A percentile compares a stretch with the other conserved stretches of the same genome.
Conservation (phyloP, 2,329 filamentous ascomycete genomes). For the Lachnellula arida region DNA sequence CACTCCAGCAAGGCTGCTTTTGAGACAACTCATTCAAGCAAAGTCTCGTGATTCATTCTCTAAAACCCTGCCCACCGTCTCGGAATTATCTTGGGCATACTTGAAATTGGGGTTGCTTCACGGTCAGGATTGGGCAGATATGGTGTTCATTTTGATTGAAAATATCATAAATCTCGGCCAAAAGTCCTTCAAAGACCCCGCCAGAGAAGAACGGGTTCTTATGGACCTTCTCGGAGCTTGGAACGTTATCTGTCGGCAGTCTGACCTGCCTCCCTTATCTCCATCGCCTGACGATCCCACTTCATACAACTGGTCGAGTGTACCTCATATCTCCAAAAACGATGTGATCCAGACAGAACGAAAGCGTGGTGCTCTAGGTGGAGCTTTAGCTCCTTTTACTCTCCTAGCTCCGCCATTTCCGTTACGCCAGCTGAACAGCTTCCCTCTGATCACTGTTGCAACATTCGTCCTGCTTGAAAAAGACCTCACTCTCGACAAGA, state of each 20-base stretch:
- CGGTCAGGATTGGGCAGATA: constrained; percentile 23
- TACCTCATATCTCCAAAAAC: constrained; percentile 13
- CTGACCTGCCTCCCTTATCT: constrained; percentile 5
- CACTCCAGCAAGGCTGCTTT: constrained; percentile 13
- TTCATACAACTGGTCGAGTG: constrained; percentile 24
- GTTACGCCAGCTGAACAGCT: constrained; percentile 3
- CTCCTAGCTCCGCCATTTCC: constrained; percentile 20
- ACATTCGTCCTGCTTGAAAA: constrained; percentile 25
- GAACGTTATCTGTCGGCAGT: constrained; percentile 26
- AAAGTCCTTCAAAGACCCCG: neutral
- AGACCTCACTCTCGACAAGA: neutral
- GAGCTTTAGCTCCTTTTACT: constrained; percentile 15
- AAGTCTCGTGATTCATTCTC: constrained; percentile 21
- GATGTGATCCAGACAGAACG: constrained; percentile 10
- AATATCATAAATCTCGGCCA: constrained; percentile 15
- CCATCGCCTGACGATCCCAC: constrained; percentile 6
- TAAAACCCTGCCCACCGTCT: constrained; percentile 21
- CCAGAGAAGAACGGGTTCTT: constrained; percentile 13
- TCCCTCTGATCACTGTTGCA: constrained; percentile 24
- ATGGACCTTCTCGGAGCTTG: constrained; percentile 29
- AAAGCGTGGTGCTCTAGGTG: constrained; percentile 13
- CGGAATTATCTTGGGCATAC: constrained; percentile 26
- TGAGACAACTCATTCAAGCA: constrained; percentile 19
- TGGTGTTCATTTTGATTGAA: constrained; percentile 22
- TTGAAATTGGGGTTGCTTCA: constrained; percentile 22